A percentile compares a stretch with the other conserved stretches of the same genome.
Evolutionary conservation across 257 asterid species (phyloP).

Genomic region (Coffea eugenioides): DNA sequence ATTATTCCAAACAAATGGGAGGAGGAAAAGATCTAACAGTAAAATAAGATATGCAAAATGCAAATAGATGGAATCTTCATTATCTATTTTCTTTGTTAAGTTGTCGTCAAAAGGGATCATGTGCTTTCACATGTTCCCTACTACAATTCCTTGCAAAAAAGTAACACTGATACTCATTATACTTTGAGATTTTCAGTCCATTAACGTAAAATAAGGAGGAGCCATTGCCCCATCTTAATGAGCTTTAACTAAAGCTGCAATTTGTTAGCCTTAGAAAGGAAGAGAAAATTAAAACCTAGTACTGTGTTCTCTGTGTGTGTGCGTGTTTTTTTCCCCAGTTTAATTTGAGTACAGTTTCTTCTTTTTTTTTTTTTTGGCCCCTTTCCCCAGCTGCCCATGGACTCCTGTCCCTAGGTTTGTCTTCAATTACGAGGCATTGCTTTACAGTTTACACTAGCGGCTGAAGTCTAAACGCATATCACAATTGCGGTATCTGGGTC

Average conservation of each 20-base stretch:
- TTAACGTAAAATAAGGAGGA: constrained; percentile 6
- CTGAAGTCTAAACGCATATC: background rate
- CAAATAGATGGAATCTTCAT: background rate
- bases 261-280: too few species aligned
- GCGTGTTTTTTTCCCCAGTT: background rate
- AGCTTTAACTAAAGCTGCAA: background rate
- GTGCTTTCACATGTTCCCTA: constrained; percentile 13
- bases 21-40: too few species aligned
- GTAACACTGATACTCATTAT: background rate
- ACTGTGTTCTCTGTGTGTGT: too few species aligned
- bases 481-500: too few species aligned
- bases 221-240: background rate
- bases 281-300: background rate
- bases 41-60: too few species aligned
- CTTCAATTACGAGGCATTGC: too few species aligned
- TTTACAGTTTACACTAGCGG: background rate
- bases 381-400: too few species aligned
- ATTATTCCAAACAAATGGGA: too few species aligned
- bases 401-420: too few species aligned
- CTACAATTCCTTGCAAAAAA: background rate
- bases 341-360: too few species aligned
- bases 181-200: background rate
- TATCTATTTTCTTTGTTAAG: too few species aligned
- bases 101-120: background rate
- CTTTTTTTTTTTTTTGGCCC: too few species aligned